Conservation (phyloP, 2,329 filamentous ascomycete species). For the Hymenoscyphus fraxineus region DNA sequence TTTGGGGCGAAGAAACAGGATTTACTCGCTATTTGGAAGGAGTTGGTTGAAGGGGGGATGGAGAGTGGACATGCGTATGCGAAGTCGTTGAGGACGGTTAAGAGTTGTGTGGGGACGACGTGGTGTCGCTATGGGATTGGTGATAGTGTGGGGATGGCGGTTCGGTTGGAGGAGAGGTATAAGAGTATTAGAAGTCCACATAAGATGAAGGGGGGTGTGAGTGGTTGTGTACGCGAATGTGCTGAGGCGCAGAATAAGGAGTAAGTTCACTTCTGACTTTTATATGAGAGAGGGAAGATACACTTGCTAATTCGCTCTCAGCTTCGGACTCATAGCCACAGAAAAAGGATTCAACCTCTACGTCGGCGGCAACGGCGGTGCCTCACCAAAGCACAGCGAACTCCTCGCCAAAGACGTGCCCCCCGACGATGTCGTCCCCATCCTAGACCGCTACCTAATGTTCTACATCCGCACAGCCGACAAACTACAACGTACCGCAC, state of each 20-base stretch:
- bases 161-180: slow-evolving; percentile 83
- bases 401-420: slow-evolving; percentile 83
- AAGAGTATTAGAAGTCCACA: slow-evolving; percentile 87
- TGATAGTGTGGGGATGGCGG: slow-evolving; percentile 87
- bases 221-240: slow-evolving; percentile 87
- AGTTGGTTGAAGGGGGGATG: slow-evolving; percentile 78
- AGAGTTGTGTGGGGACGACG: slow-evolving; percentile 85
- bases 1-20: slow-evolving; percentile 89
- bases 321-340: slow-evolving; percentile 85
- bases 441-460: slow-evolving; percentile 84
- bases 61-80: slow-evolving; percentile 90
- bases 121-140: slow-evolving; percentile 90
- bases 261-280: slow-evolving; percentile 42
- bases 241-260: slow-evolving; percentile 92
- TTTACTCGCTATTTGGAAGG: slow-evolving; percentile 75
- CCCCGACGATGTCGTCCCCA: slow-evolving; percentile 74
- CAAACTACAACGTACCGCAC: slow-evolving; percentile 81
- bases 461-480: slow-evolving; percentile 94
- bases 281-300: not conserved
- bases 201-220: slow-evolving; percentile 88
- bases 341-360: slow-evolving; percentile 94
- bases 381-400: slow-evolving; percentile 77
- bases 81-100: slow-evolving; percentile 83
- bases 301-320: slow-evolving; percentile 32
- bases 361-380: slow-evolving; percentile 84